These are phyloP conservation scores for Neurospora cerealis DNA, from an alignment of 495 filamentous ascomycete genomes.

Conservation along the genomic window DNA sequence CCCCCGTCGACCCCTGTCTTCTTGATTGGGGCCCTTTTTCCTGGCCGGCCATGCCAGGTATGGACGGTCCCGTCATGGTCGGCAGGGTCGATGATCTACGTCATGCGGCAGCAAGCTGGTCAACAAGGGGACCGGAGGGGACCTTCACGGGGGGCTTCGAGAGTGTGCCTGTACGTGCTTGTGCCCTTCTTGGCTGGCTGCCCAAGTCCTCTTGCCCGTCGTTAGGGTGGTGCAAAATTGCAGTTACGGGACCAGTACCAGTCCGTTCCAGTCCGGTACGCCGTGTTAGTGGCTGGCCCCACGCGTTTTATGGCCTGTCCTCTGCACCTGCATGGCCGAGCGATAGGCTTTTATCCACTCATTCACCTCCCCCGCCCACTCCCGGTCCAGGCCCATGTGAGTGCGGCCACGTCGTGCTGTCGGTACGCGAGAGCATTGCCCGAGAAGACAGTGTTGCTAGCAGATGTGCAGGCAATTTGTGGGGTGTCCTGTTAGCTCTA, in stretches of 20 bases:
- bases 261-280: background rate
- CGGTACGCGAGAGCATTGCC: background rate
- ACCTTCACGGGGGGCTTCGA: background rate
- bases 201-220: background rate
- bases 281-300: background rate
- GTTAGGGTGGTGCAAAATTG: background rate
- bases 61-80: background rate
- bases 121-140: background rate
- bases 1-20: background rate
- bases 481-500: background rate
- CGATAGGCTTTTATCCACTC: background rate
- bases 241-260: background rate
- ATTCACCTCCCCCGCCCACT: background rate
- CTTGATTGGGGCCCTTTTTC: background rate
- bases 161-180: background rate
- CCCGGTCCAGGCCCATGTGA: background rate
- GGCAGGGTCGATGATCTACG: slow-evolving; percentile 2
- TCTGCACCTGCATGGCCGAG: background rate
- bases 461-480: background rate
- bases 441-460: background rate
- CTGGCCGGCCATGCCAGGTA: background rate
- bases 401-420: background rate
- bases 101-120: slow-evolving; percentile 2
- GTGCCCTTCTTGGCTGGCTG: background rate
- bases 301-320: background rate